Base-by-base conservation (phyloP, 2,329 filamentous ascomycete genomes). In the Tolypocladium guangdongense region DNA sequence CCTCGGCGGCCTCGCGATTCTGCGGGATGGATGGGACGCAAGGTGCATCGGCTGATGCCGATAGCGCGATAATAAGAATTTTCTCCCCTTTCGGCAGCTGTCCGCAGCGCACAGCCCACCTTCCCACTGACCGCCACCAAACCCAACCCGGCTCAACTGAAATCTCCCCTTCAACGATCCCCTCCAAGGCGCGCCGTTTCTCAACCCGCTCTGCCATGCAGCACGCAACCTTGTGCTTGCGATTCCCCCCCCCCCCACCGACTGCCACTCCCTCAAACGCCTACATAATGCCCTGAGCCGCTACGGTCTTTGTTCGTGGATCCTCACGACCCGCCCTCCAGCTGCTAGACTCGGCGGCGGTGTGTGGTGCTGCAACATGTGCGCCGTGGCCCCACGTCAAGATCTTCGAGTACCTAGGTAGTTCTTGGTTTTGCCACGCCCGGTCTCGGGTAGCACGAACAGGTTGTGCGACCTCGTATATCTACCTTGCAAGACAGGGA, bases 381-480 rank as follows among this genome's bases (percentile, higher is more conserved):
- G 10, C 46, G 38, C 37, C 48, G 50, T 22, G 53, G 50, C 54
- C 54, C 57, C 56, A 55, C 58, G 54, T 49, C 56, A 48, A 53
- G 24, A 38, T 54, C 49, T 27, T 38, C 22, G 43, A 27, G 53
- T 52, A 35, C 27, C 47, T 37, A 10, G 8, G 32, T 14, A 32
- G 43, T 32, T 33, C 24, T 49, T 35, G 37, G 24, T 37, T 38
- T 22, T 32, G 35, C 43, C 27, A 33, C 43, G 27, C 27, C 43
- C 43, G 43, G 43, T n/a, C 43, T 46, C 22, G 43, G 43, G 43
- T 33, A 33, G 43, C 27, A 47, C 43, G 18, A 30, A n/a, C 24
- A 30, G 41, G 24, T 2, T 27, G 22, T 30, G 24, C 43, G 24
- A 46, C 43, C 43, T 46, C 43, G 24, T 18, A 30, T 33, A n/a